Percentiles rank a stretch among this genome's conserved stretches.
Conservation (phyloP, 192 early-diverging fungal genomes). For the Entrophospora sp. region DNA sequence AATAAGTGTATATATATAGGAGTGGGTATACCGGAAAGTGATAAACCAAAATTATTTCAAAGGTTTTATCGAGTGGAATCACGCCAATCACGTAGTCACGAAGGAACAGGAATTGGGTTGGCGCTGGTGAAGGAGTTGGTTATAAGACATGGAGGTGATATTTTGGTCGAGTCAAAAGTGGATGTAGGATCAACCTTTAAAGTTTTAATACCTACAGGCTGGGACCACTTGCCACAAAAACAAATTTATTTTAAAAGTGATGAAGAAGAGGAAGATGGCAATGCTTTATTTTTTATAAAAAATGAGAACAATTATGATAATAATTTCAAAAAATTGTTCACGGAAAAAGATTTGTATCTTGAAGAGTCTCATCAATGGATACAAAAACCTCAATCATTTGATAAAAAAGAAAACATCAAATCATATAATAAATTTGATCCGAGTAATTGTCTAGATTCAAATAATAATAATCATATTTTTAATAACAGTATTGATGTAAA, state of each 20-base stretch:
- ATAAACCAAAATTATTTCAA: conserved; percentile 43
- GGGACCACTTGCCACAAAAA: conserved; percentile 33
- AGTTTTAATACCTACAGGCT: conserved; percentile 41
- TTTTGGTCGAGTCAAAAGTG: conserved; percentile 30
- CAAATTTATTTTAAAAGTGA: conserved; percentile 28
- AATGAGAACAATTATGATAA: not conserved
- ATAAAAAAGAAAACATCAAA: not conserved
- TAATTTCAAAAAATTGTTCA: not conserved
- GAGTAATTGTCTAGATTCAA: not conserved
- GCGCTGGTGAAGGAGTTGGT: conserved; percentile 33
- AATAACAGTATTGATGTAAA: not conserved
- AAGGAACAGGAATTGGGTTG: conserved; percentile 55
- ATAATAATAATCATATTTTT: not conserved
- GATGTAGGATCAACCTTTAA: conserved; percentile 41
- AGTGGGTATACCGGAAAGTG: conserved; percentile 41
- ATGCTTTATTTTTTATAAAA: not conserved
- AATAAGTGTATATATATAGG: conserved; percentile 28
- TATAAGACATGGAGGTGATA: conserved; percentile 40
- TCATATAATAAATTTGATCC: too few relatives aligned
- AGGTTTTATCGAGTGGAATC: conserved; percentile 53
- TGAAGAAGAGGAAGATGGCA: not conserved
- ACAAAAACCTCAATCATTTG: conserved; percentile 11
- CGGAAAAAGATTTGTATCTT: conserved; percentile 23
- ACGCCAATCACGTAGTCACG: conserved; percentile 41
- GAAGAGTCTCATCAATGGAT: conserved; percentile 30